Conservation (phyloP, 2,329 filamentous ascomycete genomes). For the Cladophialophora psammophila region DNA sequence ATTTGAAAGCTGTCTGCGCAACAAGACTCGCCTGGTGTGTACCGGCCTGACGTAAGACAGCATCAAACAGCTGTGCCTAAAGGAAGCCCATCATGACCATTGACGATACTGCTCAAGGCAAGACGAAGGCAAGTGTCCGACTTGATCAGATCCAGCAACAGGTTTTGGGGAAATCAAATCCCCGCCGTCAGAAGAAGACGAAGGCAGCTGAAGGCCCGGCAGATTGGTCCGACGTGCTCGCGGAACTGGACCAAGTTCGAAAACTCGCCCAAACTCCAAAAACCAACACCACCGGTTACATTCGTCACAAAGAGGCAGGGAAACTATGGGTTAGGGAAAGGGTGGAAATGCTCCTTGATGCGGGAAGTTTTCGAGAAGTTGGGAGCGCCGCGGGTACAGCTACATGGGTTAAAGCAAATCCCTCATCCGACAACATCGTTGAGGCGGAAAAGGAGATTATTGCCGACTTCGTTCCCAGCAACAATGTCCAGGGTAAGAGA, state of each 20-base stretch:
- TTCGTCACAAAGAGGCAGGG: slow-evolving; percentile 68
- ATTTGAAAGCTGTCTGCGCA: neutral
- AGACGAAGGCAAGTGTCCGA: slow-evolving; percentile 1
- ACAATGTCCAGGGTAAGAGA: slow-evolving; percentile 63
- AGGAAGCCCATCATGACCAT: slow-evolving; percentile 1
- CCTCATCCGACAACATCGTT: slow-evolving; percentile 34
- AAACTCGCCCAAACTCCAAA: slow-evolving; percentile 64
- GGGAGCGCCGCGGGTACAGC: slow-evolving; percentile 68
- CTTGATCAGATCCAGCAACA: slow-evolving; percentile 11
- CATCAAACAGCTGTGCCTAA: neutral
- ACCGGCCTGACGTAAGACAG: neutral
- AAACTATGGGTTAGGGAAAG: slow-evolving; percentile 72
- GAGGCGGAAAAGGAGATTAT: slow-evolving; percentile 54
- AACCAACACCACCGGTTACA: slow-evolving; percentile 62
- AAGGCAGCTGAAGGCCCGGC: slow-evolving; percentile 49
- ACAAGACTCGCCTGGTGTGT: neutral
- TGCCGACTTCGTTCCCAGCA: slow-evolving; percentile 63
- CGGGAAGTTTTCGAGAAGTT: slow-evolving; percentile 64
- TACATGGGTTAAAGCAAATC: slow-evolving; percentile 55
- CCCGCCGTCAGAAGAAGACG: slow-evolving; percentile 16
- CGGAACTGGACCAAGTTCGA: slow-evolving; percentile 61
- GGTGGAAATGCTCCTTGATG: slow-evolving; percentile 65
- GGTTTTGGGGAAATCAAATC: neutral
- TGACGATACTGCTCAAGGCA: neutral
- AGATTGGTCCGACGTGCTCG: slow-evolving; percentile 68